phyloP scores from a whole-genome alignment of 345 rosid genomes.

The Schrenkiella parvula region DNA sequence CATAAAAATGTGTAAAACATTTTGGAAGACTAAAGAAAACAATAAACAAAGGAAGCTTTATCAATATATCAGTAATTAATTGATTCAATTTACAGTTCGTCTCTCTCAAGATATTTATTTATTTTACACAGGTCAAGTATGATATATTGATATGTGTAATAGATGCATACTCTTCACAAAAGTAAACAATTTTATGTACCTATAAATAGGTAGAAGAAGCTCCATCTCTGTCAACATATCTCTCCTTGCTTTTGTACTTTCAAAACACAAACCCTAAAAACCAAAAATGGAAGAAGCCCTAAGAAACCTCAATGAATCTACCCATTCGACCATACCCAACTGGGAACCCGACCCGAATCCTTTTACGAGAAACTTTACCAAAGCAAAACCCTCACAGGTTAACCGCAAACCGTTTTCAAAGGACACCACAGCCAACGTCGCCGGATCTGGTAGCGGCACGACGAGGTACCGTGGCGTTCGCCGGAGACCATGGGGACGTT shows the following conservation, averaged over 20 bases:
- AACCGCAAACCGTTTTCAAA: slow-evolving; percentile 22
- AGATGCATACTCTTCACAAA: not conserved
- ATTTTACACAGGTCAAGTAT: no score
- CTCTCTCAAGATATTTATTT: not conserved
- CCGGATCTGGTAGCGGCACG: slow-evolving; percentile 26
- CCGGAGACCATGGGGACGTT: slow-evolving; percentile 95
- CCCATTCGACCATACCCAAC: not conserved
- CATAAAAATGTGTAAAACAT: not conserved
- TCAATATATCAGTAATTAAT: not conserved
- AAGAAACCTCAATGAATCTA: slow-evolving; percentile 39
- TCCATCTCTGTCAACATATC: not conserved
- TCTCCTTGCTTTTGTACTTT: not conserved
- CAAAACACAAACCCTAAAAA: slow-evolving; percentile 1
- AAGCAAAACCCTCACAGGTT: not conserved
- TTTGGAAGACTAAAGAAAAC: not conserved
- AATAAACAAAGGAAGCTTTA: not conserved
- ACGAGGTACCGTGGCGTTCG: slow-evolving; percentile 95
- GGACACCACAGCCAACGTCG: slow-evolving; percentile 39
- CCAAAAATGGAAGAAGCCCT: slow-evolving; percentile 65
- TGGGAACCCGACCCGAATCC: slow-evolving; percentile 12
- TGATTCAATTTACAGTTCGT: not conserved
- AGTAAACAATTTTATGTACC: not conserved
- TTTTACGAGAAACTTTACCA: slow-evolving; percentile 22
- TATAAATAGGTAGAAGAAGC: slow-evolving; percentile 14
- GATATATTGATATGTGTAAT: not conserved